Conservation (phyloP, 2,329 filamentous ascomycete genomes). For the Colletotrichum echinochloae region DNA sequence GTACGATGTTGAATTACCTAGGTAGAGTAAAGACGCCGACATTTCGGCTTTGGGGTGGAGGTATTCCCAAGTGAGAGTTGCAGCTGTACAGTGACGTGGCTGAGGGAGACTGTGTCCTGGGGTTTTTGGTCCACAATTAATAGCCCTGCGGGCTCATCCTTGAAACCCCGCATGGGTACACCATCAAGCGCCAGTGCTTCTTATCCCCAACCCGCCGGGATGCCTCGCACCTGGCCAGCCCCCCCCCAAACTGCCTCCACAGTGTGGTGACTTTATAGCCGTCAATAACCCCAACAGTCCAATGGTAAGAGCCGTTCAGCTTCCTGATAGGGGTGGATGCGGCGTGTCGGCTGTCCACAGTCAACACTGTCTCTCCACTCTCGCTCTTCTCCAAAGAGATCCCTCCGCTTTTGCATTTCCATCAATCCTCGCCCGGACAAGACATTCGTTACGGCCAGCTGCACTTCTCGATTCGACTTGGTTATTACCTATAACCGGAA, state of each 20-base stretch:
- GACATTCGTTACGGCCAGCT: slow-evolving; percentile 27
- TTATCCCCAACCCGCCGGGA: slow-evolving; percentile 2
- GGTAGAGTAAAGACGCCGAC: not conserved
- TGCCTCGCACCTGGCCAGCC: not conserved
- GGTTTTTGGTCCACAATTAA: not conserved
- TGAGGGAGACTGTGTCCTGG: not conserved
- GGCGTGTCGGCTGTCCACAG: not conserved
- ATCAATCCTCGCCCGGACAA: slow-evolving; percentile 25
- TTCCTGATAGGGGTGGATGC: slow-evolving; percentile 36
- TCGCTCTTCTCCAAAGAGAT: slow-evolving; percentile 20
- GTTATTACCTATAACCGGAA: slow-evolving; percentile 9
- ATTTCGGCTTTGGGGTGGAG: not conserved
- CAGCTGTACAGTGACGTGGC: not conserved
- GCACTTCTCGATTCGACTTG: not conserved
- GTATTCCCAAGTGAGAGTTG: not conserved
- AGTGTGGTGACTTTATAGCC: slow-evolving; percentile 31
- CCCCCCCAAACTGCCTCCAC: slow-evolving; percentile 26
- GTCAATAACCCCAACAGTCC: slow-evolving; percentile 13
- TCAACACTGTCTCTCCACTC: slow-evolving; percentile 24
- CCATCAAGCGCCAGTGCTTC: not conserved
- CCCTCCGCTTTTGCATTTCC: slow-evolving; percentile 35
- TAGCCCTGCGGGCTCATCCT: slow-evolving; percentile 5
- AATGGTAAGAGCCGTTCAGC: slow-evolving; percentile 23
- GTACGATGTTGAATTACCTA: not conserved
- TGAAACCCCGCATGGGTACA: slow-evolving; percentile 19